A percentile compares a stretch with the other conserved stretches of the same genome.
Evolutionary conservation across 163 green algal species (phyloP).

Genomic region (Scenedesmus sp.): DNA sequence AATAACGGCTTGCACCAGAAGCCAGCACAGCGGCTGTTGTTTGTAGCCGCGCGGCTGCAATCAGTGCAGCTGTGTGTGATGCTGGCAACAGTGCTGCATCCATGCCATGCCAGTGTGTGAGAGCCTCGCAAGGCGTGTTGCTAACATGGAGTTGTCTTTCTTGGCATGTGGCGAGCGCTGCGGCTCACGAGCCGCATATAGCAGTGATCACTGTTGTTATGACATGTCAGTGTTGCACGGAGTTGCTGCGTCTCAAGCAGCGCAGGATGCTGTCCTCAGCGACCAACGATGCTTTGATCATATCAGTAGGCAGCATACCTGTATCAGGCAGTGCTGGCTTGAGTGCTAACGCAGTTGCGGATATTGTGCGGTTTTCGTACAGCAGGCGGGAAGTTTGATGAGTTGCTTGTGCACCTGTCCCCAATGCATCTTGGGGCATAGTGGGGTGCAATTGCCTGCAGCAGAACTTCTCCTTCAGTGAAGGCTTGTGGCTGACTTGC

Average conservation of each 20-base stretch:
- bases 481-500: too few species aligned
- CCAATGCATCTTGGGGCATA: background rate
- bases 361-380: background rate
- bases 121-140: background rate
- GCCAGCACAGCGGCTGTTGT: background rate
- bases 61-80: background rate
- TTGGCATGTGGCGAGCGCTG: too few species aligned
- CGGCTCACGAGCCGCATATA: too few species aligned
- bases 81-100: background rate
- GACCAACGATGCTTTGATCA: too few species aligned
- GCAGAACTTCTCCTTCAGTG: too few species aligned
- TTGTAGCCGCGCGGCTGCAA: background rate
- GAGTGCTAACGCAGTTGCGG: background rate
- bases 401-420: background rate
- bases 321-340: too few species aligned
- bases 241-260: too few species aligned
- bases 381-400: background rate
- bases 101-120: background rate
- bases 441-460: background rate
- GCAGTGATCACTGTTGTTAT: too few species aligned
- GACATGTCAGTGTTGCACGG: too few species aligned
- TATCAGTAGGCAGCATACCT: too few species aligned
- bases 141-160: background rate
- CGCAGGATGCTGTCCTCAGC: too few species aligned
- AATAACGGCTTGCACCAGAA: background rate